Evolutionary conservation across 140 eudicot species (phyloP).

Genomic region (Oenanthe javanica): DNA sequence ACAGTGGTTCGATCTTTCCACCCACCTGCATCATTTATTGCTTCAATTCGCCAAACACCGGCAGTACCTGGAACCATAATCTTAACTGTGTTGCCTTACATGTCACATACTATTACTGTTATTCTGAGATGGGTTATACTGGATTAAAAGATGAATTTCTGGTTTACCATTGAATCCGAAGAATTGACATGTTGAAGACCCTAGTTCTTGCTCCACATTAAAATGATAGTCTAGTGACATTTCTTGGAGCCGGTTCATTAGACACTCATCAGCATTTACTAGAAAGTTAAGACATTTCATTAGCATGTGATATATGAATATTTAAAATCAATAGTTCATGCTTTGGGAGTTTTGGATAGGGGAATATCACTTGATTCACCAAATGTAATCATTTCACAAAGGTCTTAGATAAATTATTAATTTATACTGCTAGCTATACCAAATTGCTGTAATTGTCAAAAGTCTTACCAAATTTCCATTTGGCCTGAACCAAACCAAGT

Average conservation of each 20-base stretch:
- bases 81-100: neutral
- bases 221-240: slow-evolving; percentile 90
- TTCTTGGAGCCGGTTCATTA: slow-evolving; percentile 83
- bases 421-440: neutral
- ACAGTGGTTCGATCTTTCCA: slow-evolving; percentile 78
- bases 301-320: neutral
- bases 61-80: slow-evolving; percentile 50
- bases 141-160: neutral
- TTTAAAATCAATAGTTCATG: neutral
- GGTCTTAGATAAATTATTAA: neutral
- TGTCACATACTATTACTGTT: neutral
- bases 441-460: slow-evolving; percentile 1
- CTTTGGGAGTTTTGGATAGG: neutral
- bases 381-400: neutral
- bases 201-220: slow-evolving; percentile 82
- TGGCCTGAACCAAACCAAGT: slow-evolving; percentile 79
- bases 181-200: slow-evolving; percentile 72
- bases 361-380: neutral
- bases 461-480: slow-evolving; percentile 79
- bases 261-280: slow-evolving; percentile 85
- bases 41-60: slow-evolving; percentile 71
- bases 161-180: slow-evolving; percentile 80
- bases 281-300: neutral
- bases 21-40: slow-evolving; percentile 73
- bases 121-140: neutral